Base-by-base conservation (phyloP, 345 rosid species). In the Eucalyptus shirleyi region DNA sequence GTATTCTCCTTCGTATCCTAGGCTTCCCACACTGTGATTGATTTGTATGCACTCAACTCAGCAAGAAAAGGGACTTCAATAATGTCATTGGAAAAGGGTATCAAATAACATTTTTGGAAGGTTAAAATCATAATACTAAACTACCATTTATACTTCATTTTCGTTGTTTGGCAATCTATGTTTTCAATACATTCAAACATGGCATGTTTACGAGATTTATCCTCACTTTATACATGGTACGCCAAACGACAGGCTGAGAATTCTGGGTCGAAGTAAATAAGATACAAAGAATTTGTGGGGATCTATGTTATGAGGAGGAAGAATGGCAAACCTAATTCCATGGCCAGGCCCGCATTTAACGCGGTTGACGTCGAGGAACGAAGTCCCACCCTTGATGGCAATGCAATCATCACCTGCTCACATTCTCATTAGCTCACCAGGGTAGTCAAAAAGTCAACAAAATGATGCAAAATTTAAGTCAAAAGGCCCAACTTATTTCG, bases 321-420 rank as follows among this genome's bases (percentile, higher is more conserved):
- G 32, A 51, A 6, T 34, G 32, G 30, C 50, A 42, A 15, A 91
- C 93, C 93, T 93, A 17, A 92, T 93, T 12, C 94, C 94, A 87
- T 93, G 94, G 21, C 93, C 92, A 1, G 93, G 94, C 23, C 93
- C 94, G 37, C 94, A 93, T 2, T 12, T 21, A 21, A 91, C 44
- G 4, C 87, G 86, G 13, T 80, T 51, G 32, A 92, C 83, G 56
- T 90, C 87, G 15, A 93, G 88, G 4, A 47, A 19, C 37, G 87
- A 90, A 8, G 89, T 86, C 4, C 89, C 91, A 1, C 82, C 72
- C 12, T 86, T 86, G 23, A 92, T 81, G 26, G 94, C 90, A 47
- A 93, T 30, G 50, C 93, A 93, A n/a, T 93, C 94, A 65, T 93
- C 94, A 47, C 94, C 94, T 91, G 32, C 81, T 13, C 80, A 87